Base-by-base conservation (phyloP, 2,329 filamentous ascomycete genomes). In the Albifimbria verrucaria region DNA sequence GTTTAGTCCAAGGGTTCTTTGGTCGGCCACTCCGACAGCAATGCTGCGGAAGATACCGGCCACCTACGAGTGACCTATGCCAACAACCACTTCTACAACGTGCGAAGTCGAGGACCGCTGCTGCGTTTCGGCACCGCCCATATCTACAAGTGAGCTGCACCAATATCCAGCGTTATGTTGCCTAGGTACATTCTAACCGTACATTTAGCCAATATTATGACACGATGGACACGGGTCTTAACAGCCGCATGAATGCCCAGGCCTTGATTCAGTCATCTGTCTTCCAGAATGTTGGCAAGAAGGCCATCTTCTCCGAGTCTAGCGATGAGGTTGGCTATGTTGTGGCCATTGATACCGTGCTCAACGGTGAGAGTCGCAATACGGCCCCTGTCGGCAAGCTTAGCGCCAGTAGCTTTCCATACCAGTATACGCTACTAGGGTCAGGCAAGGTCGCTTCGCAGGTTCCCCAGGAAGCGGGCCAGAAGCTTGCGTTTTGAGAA, bases 91-190 rank as follows among this genome's bases (percentile, higher is more conserved):
- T 86, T 75, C 71, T 59, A 68, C 55, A 85, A 86, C 68, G 68
- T 86, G 56, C 80, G 84, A 71, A 83, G 79, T 15, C 83, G 83
- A 51, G 72, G 71, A 0, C 84, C 84, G 0, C 80, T 77, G 3
- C 65, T 85, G 60, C 80, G 83, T 55, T 87, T 86, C 67, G 84
- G 83, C 6, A 86, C 80, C 7, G 82, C 74, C 4, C 83, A 87
- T 62, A 58, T 73, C 52, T 70, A 67, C 55, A 68, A 67, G 59
- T 61, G 1, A 3, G 52, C 49, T n/a, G n/a, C n/a, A n/a, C 32
- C 11, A 12, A 39, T 17, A 12, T n/a, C 12, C 32, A 39, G 18
- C 32, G 2, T 3, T 2, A 5, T 11, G 2, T 0, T 11, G 2
- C 1, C 2, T 10, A n/a, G n/a, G n/a, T n/a, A n/a, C n/a, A n/a